phyloP scores from a whole-genome alignment of 371 early-diverging fungal species.

The Lichtheimia ornata region DNA sequence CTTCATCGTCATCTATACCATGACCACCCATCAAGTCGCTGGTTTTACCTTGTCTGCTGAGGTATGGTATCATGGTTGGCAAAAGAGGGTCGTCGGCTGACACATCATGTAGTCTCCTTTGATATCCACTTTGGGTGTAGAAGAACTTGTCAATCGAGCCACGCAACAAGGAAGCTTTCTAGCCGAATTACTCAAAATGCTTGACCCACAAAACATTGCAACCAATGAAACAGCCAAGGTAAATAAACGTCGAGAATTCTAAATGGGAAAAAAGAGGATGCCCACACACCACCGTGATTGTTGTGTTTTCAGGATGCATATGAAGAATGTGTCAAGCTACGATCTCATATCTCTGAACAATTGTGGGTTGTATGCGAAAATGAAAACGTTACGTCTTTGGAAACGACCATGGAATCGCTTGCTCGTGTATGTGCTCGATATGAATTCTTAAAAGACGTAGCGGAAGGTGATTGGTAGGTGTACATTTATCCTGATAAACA shows the following conservation, averaged over 20 bases:
- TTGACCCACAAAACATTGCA: constrained; percentile 35
- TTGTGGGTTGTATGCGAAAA: constrained; percentile 42
- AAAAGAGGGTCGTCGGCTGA: neutral
- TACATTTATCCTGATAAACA: neutral
- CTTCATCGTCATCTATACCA: too few species aligned
- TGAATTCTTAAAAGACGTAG: constrained; percentile 33
- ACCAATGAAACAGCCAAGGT: constrained; percentile 43
- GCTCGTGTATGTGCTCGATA: constrained; percentile 25
- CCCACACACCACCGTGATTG: neutral
- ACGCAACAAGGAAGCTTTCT: constrained; percentile 31
- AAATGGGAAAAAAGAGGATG: too few species aligned
- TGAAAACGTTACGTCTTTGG: constrained; percentile 32
- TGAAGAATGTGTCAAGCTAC: constrained; percentile 35
- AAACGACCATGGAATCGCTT: constrained; percentile 35
- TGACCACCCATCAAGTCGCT: constrained; percentile 21
- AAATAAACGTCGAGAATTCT: neutral
- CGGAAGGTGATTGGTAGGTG: constrained; percentile 24
- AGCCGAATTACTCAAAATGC: constrained; percentile 31
- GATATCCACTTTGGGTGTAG: constrained; percentile 20
- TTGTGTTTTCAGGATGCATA: constrained; percentile 34
- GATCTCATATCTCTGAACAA: constrained; percentile 42
- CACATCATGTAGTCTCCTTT: neutral
- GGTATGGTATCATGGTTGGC: neutral
- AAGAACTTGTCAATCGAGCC: constrained; percentile 34
- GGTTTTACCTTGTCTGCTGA: constrained; percentile 13